Evolutionary conservation across 2,329 filamentous ascomycete genomes (phyloP), one percentile per base, ranked within the genome.

Genomic region (Phyllosticta citriasiana): DNA sequence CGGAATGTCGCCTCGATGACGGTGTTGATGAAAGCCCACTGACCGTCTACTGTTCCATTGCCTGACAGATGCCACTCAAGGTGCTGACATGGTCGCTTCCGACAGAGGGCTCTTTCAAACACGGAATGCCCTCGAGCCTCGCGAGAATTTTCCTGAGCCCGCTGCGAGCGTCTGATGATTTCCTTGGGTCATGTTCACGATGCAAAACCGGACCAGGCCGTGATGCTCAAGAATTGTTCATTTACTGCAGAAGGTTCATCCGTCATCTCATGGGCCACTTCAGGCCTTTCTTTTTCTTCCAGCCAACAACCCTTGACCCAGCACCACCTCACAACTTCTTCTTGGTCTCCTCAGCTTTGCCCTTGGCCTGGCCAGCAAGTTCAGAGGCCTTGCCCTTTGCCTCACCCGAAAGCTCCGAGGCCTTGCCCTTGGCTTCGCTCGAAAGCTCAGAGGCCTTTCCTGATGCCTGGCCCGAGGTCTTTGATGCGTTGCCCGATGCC

Each of bases 321-420:
- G 14, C 12, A n/a, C 16, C 14, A 16, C 40, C 40, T 47, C 55
- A 64, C 40, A 63, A 22, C 64, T 66, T 65, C 16, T 57, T 55
- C 64, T 66, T 66, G 6, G 73, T 62, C 57, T 78, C 70, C 57
- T 74, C 67, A 50, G 76, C 71, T 66, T 78, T 78, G 26, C 71
- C 71, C 71, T 81, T 74, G 33, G 78, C 79, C 68, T 82, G 72
- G 53, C 77, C 73, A 51, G 72, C 71, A 25, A 71, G 62, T 65
- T 78, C 70, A 50, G 69, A 65, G 14, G 73, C 74, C 63, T 74
- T 77, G 62, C 73, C 76, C 69, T 75, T 72, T 0, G 76, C 77
- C 67, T 77, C 66, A 7, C 76, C 75, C 9, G 66, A 63, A 14
- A 75, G 58, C 66, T 78, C 73, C 35, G 62, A 63, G 4, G 75